phyloP scores from a whole-genome alignment of 106 monocot genomes.

The Dioscorea alata region DNA sequence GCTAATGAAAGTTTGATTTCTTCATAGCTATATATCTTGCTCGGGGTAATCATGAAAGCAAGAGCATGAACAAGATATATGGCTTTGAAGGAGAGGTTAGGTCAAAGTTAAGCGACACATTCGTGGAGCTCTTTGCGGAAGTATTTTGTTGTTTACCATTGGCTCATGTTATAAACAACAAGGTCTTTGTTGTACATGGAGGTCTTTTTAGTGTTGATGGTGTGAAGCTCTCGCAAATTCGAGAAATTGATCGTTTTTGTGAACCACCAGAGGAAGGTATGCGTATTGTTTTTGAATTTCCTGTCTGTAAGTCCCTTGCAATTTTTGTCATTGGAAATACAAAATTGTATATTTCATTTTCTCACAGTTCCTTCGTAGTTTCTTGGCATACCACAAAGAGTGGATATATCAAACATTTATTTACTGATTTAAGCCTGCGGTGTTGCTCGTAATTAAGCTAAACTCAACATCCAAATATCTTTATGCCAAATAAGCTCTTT shows the following conservation, averaged over 20 bases:
- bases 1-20: no score
- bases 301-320: background rate
- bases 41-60: conserved; percentile 97
- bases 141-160: conserved; percentile 93
- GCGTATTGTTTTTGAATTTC: background rate
- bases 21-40: conserved; percentile 71
- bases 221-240: conserved; percentile 91
- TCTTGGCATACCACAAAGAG: no score
- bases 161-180: conserved; percentile 91
- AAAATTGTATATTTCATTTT: no score
- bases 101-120: conserved; percentile 85
- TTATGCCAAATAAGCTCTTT: no score
- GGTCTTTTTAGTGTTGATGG: conserved; percentile 97
- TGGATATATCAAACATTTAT: no score
- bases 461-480: no score
- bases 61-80: conserved; percentile 98
- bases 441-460: no score
- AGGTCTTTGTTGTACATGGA: conserved; percentile 94
- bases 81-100: conserved; percentile 97
- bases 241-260: conserved; percentile 84
- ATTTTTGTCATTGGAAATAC: no score
- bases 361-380: no score
- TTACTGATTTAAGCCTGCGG: no score
- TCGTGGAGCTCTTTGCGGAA: conserved; percentile 97
- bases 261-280: conserved; percentile 99